A percentile compares a stretch with the other conserved stretches of the same genome.
Evolutionary conservation across 257 asterid genomes (phyloP).

Genomic region (Primulina huaijiensis): DNA sequence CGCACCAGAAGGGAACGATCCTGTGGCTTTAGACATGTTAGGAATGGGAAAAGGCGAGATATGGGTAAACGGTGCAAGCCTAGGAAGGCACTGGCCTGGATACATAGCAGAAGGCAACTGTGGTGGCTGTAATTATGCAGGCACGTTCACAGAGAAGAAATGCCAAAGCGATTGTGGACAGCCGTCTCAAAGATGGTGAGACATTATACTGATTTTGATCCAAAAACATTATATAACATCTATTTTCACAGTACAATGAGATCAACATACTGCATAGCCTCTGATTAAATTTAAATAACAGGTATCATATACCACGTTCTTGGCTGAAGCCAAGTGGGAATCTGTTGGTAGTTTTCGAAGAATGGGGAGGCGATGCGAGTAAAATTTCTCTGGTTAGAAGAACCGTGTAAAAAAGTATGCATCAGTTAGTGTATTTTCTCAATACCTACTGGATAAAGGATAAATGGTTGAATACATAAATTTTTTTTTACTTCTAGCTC

Average conservation of each 20-base stretch:
- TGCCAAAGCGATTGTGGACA: slow-evolving; percentile 70
- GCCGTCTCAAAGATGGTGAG: slow-evolving; percentile 95
- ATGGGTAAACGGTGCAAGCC: slow-evolving; percentile 85
- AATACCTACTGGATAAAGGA: slow-evolving; percentile 6
- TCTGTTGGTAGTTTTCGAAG: slow-evolving; percentile 71
- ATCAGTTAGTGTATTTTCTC: not conserved
- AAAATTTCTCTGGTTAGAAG: slow-evolving; percentile 56
- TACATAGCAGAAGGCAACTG: slow-evolving; percentile 75
- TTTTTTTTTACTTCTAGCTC: not conserved
- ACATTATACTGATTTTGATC: not conserved
- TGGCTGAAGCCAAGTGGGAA: slow-evolving; percentile 76
- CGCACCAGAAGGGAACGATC: slow-evolving; percentile 75
- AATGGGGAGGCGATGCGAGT: slow-evolving; percentile 76
- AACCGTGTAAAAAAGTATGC: slow-evolving; percentile 23
- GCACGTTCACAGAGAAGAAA: slow-evolving; percentile 63
- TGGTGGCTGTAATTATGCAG: slow-evolving; percentile 64
- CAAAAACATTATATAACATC: not conserved
- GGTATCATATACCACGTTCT: slow-evolving; percentile 85
- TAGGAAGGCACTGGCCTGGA: slow-evolving; percentile 94
- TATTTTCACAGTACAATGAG: not conserved
- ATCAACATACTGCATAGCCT: not conserved
- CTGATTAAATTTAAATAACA: slow-evolving; percentile 24
- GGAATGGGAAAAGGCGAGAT: slow-evolving; percentile 94
- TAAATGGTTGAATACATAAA: slow-evolving; percentile 3
- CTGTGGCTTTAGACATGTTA: slow-evolving; percentile 76